Conservation (phyloP, 495 filamentous ascomycete genomes). For the Penicillium herquei region DNA sequence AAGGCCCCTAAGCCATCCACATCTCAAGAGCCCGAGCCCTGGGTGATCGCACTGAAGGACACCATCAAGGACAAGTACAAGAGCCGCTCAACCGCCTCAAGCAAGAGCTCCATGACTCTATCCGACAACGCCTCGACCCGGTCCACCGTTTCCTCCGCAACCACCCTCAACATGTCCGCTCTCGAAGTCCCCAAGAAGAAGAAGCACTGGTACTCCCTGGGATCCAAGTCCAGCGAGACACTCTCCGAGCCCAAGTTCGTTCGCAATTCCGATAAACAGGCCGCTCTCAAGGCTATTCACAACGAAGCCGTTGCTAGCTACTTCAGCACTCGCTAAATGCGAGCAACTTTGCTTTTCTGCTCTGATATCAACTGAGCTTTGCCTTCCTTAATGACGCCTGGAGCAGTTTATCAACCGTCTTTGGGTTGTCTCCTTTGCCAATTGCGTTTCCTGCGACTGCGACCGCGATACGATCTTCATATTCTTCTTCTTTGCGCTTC, state of each 20-base stretch:
- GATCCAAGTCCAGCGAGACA: slow-evolving; percentile 4
- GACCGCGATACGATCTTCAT: not conserved
- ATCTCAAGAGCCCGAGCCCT: not conserved
- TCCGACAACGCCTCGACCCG: slow-evolving; percentile 23
- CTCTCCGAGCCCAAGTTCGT: slow-evolving; percentile 9
- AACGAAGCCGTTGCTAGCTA: slow-evolving; percentile 34
- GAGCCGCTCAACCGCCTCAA: slow-evolving; percentile 9
- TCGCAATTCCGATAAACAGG: slow-evolving; percentile 2
- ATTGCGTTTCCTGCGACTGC: not conserved
- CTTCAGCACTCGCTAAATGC: slow-evolving; percentile 24
- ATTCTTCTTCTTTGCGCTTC: not conserved
- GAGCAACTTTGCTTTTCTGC: not conserved
- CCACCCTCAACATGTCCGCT: slow-evolving; percentile 27
- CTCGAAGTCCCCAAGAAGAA: slow-evolving; percentile 1
- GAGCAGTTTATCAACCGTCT: no score
- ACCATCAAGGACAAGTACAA: not conserved
- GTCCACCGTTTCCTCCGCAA: slow-evolving; percentile 27
- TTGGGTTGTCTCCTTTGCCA: no score
- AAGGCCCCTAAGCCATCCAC: not conserved
- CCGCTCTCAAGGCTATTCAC: slow-evolving; percentile 22
- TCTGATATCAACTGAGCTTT: not conserved
- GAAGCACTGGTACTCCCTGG: slow-evolving; percentile 29
- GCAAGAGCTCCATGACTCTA: slow-evolving; percentile 17
- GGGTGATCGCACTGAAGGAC: slow-evolving; percentile 1
- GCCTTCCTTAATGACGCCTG: no score